Conservation (phyloP, 345 rosid genomes). For the Moricandia arvensis region DNA sequence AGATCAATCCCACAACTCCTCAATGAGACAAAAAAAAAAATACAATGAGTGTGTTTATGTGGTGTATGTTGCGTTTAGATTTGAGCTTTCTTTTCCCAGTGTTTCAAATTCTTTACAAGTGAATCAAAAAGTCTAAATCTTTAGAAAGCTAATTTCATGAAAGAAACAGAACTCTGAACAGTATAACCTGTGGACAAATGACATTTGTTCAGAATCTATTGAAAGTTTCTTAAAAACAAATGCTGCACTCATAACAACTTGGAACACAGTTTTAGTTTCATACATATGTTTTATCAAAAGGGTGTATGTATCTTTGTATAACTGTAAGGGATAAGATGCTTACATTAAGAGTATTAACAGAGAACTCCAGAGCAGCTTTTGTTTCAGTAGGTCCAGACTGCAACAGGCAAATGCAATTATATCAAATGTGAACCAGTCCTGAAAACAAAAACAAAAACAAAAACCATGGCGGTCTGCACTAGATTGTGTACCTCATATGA, state of each 20-base stretch:
- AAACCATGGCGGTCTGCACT: neutral
- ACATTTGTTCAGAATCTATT: neutral
- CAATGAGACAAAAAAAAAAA: conserved; percentile 61
- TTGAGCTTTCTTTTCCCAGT: neutral
- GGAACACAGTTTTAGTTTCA: neutral
- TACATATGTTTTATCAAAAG: neutral
- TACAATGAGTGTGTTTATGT: conserved; percentile 47
- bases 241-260: neutral
- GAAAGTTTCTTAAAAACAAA: neutral
- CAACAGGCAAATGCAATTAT: conserved; percentile 27
- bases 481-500: conserved; percentile 60
- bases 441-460: neutral
- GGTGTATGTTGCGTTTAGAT: neutral
- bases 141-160: neutral
- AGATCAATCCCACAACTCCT: conserved; percentile 4
- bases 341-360: conserved; percentile 77
- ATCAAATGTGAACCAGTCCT: conserved; percentile 10
- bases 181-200: neutral
- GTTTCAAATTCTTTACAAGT: neutral
- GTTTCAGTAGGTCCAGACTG: conserved; percentile 94
- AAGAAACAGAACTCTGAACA: neutral
- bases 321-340: conserved; percentile 33
- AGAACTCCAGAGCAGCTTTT: conserved; percentile 92
- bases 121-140: neutral
- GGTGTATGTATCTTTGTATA: neutral